These are phyloP conservation scores for Fusarium aywerte DNA, from an alignment of 2,329 filamentous ascomycete genomes.

Conservation along the genomic window DNA sequence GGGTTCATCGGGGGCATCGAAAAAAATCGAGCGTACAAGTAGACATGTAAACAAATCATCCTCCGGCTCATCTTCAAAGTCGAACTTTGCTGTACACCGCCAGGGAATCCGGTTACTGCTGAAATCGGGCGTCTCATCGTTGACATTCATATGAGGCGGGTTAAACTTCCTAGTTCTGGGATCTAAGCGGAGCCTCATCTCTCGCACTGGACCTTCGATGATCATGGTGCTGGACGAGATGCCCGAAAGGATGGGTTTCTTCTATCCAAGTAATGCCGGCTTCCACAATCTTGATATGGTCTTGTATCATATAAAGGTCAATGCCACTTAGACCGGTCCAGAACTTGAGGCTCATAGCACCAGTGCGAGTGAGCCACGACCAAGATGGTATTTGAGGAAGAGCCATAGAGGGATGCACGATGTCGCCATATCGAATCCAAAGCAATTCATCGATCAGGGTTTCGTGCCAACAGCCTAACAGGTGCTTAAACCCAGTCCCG, in stretches of 20 bases:
- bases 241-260: not conserved
- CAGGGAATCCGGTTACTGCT: not conserved
- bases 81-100: conserved; percentile 8
- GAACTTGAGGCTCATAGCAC: not conserved
- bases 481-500: not conserved
- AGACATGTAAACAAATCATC: conserved; percentile 7
- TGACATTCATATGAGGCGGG: not conserved
- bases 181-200: not conserved
- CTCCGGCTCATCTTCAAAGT: not conserved
- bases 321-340: not conserved
- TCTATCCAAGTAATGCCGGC: not conserved
- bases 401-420: not conserved
- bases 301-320: not conserved
- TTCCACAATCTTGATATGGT: not conserved
- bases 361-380: conserved; percentile 14
- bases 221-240: not conserved
- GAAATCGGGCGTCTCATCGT: not conserved
- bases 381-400: conserved; percentile 5
- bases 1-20: no score
- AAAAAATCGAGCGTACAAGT: not conserved
- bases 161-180: not conserved
- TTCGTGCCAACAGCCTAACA: conserved; percentile 11
- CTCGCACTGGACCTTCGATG: not conserved
- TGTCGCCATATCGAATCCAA: not conserved
- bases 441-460: conserved; percentile 2